phyloP scores from a whole-genome alignment of 345 rosid genomes.

The Boechera divaricarpa region DNA sequence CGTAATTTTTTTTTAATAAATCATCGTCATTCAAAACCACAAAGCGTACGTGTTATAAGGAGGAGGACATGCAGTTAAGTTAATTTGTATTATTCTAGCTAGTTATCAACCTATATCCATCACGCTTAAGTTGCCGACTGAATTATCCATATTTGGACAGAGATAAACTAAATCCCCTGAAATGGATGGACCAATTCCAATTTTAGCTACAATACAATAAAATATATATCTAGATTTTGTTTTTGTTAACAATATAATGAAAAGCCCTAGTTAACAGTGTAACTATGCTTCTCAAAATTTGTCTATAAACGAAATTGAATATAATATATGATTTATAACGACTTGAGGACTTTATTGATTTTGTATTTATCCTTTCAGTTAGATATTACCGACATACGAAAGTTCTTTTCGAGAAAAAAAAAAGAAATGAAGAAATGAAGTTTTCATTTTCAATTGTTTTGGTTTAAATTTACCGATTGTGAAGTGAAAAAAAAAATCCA shows the following conservation, averaged over 20 bases:
- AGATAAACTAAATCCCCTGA: background rate
- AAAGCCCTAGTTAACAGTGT: background rate
- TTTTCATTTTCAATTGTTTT: background rate
- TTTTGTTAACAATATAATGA: background rate
- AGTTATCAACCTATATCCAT: slow-evolving; percentile 3
- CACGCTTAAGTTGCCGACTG: slow-evolving; percentile 18
- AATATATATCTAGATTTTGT: background rate
- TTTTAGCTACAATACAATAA: slow-evolving; percentile 29
- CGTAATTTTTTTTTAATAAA: background rate
- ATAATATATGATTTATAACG: background rate
- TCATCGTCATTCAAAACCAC: background rate
- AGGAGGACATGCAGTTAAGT: background rate
- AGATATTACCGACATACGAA: slow-evolving; percentile 19
- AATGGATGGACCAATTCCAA: background rate
- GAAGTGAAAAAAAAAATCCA: background rate
- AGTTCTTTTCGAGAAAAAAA: background rate
- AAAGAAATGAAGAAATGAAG: background rate
- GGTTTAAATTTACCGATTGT: background rate
- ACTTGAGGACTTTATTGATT: background rate
- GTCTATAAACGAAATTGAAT: background rate
- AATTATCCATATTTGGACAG: slow-evolving; percentile 10
- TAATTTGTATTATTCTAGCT: slow-evolving; percentile 7
- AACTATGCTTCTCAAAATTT: slow-evolving; percentile 8
- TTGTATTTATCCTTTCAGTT: slow-evolving; percentile 31
- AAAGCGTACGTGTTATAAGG: background rate